Evolutionary conservation across 345 rosid species (phyloP).

Genomic region (Boechera retrofracta): DNA sequence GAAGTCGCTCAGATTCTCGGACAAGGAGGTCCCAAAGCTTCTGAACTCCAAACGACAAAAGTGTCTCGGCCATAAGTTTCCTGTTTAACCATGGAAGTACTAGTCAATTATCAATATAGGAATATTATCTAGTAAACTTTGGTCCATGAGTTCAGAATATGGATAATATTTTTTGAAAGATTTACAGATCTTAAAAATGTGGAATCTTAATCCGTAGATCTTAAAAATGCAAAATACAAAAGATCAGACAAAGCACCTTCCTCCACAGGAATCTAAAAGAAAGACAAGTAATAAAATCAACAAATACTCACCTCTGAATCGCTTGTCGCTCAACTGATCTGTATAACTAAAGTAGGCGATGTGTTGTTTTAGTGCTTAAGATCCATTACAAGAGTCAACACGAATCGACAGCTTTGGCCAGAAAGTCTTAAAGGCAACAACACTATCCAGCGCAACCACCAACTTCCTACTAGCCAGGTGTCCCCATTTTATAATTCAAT

Average conservation of each 20-base stretch:
- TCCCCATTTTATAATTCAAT: too few relatives aligned
- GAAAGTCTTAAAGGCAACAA: too few relatives aligned
- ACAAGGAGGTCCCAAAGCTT: conserved; percentile 32
- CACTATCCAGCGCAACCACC: too few relatives aligned
- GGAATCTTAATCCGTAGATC: too few relatives aligned
- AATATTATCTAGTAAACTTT: not conserved
- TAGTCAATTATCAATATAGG: not conserved
- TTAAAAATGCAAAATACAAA: not conserved
- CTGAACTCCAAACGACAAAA: conserved; percentile 32
- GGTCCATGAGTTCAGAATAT: not conserved
- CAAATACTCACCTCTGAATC: not conserved
- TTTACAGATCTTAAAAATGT: not conserved
- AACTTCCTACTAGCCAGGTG: too few relatives aligned
- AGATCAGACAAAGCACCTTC: not conserved
- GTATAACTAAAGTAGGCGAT: too few relatives aligned
- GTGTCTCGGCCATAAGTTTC: conserved; percentile 32
- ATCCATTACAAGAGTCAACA: not conserved
- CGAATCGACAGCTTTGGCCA: too few relatives aligned
- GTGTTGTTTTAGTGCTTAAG: not conserved
- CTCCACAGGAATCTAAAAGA: not conserved
- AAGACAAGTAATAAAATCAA: not conserved
- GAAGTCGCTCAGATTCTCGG: conserved; percentile 20
- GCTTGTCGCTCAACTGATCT: not conserved
- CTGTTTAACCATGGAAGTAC: not conserved
- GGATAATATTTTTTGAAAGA: not conserved